Percentiles rank a stretch among this genome's conserved stretches.
Conservation (phyloP, 2,329 filamentous ascomycete species). For the Stromatinia cepivora region DNA sequence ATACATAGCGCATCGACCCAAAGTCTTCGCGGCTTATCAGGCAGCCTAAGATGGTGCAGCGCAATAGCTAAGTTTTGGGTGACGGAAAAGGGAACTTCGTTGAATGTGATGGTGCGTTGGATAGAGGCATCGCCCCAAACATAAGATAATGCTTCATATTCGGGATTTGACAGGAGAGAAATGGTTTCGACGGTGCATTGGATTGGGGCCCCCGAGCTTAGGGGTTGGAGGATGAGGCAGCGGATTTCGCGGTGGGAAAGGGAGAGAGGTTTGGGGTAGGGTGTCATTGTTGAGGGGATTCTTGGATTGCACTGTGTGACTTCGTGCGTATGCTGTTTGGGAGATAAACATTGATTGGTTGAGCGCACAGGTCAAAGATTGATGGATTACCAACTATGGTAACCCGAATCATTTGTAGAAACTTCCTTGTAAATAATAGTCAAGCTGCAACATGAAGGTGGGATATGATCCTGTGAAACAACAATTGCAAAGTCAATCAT, state of each 20-base stretch:
- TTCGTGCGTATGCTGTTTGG: background rate
- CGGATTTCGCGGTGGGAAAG: background rate
- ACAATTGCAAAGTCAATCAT: background rate
- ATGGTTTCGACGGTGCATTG: constrained; percentile 15
- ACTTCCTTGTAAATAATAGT: background rate
- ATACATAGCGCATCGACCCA: constrained; percentile 30
- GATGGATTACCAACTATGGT: constrained; percentile 10
- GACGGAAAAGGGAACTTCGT: constrained; percentile 6
- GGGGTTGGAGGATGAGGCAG: background rate
- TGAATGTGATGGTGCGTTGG: constrained; percentile 11
- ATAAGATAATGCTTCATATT: constrained; percentile 26
- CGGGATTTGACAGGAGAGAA: constrained; percentile 9
- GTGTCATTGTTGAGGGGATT: background rate
- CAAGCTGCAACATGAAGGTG: background rate
- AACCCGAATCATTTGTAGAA: background rate
- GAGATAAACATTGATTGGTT: background rate
- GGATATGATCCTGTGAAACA: background rate
- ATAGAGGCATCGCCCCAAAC: constrained; percentile 15
- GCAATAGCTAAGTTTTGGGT: constrained; percentile 22
- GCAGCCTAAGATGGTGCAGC: constrained; percentile 11
- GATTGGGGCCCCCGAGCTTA: background rate
- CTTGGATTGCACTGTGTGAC: background rate
- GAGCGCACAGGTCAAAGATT: background rate
- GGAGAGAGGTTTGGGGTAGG: background rate
- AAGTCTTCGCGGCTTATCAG: constrained; percentile 3